Conservation (phyloP, 768 basidiomycete species). For the Pleurotus salmoneostramineus region DNA sequence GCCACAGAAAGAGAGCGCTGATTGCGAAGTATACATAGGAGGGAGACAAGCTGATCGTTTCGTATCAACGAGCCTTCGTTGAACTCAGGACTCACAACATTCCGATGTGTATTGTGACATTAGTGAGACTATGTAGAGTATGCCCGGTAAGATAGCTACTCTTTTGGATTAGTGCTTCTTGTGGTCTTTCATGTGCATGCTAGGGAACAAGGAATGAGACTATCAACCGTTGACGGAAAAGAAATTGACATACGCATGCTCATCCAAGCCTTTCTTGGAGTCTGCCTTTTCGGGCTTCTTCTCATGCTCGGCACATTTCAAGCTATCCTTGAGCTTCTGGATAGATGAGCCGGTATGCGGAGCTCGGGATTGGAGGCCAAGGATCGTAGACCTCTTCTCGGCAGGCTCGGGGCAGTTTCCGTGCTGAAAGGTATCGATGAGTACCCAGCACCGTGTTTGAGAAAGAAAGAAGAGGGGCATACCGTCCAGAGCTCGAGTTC, state of each 20-base stretch:
- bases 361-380: neutral
- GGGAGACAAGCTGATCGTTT: too few species aligned
- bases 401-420: neutral
- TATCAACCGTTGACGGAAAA: neutral
- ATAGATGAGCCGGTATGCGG: neutral
- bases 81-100: too few species aligned
- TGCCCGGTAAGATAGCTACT: too few species aligned
- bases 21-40: too few species aligned
- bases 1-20: too few species aligned
- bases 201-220: neutral
- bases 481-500: neutral
- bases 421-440: neutral
- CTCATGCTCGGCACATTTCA: neutral
- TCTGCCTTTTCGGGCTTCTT: neutral
- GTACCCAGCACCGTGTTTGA: neutral
- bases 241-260: neutral
- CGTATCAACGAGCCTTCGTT: too few species aligned
- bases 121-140: too few species aligned
- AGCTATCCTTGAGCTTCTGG: neutral
- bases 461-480: too few species aligned
- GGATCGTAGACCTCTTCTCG: neutral
- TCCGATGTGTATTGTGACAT: too few species aligned
- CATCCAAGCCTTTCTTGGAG: neutral
- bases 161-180: neutral
- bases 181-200: neutral